Conservation (phyloP, 305 asterid species). For the Fraxinus velutina region DNA sequence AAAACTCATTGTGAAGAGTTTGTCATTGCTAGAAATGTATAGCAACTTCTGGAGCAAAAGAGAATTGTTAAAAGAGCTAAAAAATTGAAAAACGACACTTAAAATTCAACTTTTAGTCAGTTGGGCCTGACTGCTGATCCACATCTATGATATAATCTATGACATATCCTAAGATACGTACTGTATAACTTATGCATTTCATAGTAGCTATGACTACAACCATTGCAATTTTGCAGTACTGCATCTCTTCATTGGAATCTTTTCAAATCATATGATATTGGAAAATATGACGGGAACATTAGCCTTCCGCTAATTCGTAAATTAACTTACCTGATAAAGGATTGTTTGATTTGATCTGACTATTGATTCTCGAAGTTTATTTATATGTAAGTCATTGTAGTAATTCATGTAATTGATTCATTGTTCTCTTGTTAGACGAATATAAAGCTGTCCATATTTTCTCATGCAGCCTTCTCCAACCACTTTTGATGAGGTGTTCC, state of each 20-base stretch:
- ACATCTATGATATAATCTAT: not conserved
- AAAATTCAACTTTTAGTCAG: not conserved
- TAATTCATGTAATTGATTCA: not conserved
- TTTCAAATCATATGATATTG: not conserved
- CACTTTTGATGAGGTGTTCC: constrained; percentile 89
- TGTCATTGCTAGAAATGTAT: not conserved
- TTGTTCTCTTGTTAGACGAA: not conserved
- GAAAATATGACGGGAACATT: not conserved
- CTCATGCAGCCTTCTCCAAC: constrained; percentile 93
- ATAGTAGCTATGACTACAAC: not conserved
- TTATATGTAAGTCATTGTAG: not conserved
- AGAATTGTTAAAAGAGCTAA: not conserved
- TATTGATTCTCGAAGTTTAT: constrained; percentile 10
- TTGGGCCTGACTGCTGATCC: not conserved
- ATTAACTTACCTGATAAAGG: not conserved
- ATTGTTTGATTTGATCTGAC: not conserved
- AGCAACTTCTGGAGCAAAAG: not conserved
- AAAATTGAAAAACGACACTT: not conserved
- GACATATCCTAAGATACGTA: not conserved
- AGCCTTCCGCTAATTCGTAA: not conserved
- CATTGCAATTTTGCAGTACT: not conserved
- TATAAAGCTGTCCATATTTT: constrained; percentile 21
- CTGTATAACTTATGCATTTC: not conserved
- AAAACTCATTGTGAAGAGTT: not conserved
- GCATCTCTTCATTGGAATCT: not conserved